These are phyloP conservation scores for Byssochlamys sp. DNA, from an alignment of 2,329 filamentous ascomycete species.

Conservation along the genomic window DNA sequence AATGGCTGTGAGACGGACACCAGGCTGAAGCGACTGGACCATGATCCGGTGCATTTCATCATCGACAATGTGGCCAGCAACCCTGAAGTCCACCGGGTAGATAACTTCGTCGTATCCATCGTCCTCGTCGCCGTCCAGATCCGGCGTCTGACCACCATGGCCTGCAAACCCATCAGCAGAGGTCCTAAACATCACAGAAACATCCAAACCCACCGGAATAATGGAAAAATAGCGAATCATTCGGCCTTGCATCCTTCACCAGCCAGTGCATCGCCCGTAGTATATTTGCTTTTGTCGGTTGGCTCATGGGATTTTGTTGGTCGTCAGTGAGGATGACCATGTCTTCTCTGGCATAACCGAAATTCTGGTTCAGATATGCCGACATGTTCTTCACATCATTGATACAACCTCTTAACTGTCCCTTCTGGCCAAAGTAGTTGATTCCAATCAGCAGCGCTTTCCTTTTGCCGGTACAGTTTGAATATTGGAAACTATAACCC, in stretches of 20 bases:
- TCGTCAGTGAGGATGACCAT: conserved; percentile 97
- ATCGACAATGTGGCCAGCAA: conserved; percentile 64
- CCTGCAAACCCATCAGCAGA: conserved; percentile 35
- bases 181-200: not conserved
- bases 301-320: conserved; percentile 93
- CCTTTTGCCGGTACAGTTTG: conserved; percentile 74
- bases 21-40: conserved; percentile 66
- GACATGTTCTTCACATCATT: conserved; percentile 98
- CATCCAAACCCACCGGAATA: conserved; percentile 62
- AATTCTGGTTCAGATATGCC: conserved; percentile 74
- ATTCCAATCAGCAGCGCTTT: conserved; percentile 90
- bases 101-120: conserved; percentile 72
- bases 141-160: conserved; percentile 66
- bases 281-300: conserved; percentile 92
- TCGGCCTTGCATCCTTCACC: conserved; percentile 81
- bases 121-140: conserved; percentile 65
- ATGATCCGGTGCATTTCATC: conserved; percentile 70
- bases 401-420: conserved; percentile 85
- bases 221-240: conserved; percentile 95
- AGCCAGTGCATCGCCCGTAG: conserved; percentile 95
- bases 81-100: conserved; percentile 64
- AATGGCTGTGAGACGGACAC: conserved; percentile 66
- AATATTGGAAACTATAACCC: conserved; percentile 80
- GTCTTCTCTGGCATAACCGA: conserved; percentile 86
- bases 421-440: conserved; percentile 90